A percentile compares a stretch with the other conserved stretches of the same genome.
Evolutionary conservation across 2,329 filamentous ascomycete genomes (phyloP).

Genomic region (Venturia effusa): DNA sequence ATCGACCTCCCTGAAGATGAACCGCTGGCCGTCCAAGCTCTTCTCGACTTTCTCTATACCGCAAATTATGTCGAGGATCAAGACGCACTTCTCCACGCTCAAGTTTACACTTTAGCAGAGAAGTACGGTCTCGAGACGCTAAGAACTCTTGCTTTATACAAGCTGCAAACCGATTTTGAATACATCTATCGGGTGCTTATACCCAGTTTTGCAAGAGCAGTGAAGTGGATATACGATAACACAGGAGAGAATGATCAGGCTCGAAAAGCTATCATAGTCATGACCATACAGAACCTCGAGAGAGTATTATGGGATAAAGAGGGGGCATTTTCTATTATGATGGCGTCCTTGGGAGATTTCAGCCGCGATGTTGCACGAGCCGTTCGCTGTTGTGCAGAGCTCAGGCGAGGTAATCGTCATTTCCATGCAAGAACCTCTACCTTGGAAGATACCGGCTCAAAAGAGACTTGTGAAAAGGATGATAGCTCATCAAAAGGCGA

Average conservation of each 20-base stretch:
- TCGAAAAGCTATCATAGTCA: neutral
- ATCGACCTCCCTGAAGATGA: neutral
- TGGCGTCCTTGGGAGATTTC: neutral
- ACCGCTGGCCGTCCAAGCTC: neutral
- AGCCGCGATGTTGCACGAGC: neutral
- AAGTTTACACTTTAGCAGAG: neutral
- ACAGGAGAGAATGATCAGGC: neutral
- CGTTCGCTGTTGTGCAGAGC: neutral
- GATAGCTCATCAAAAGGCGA: neutral
- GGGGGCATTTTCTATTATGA: neutral
- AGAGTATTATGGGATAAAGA: neutral
- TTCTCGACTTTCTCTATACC: neutral
- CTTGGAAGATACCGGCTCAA: neutral
- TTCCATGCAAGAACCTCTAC: neutral
- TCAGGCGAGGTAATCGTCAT: neutral
- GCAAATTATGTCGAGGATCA: neutral
- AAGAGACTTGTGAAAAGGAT: neutral
- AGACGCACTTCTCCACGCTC: neutral
- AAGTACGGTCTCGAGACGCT: neutral
- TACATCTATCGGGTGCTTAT: neutral
- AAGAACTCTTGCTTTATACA: neutral
- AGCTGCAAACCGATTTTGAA: neutral
- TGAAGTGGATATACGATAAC: neutral
- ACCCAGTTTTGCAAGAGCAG: neutral
- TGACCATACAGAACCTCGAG: neutral